These are phyloP conservation scores for Arachis hypogaea DNA, from an alignment of 306 rosid genomes.

Conservation along the genomic window DNA sequence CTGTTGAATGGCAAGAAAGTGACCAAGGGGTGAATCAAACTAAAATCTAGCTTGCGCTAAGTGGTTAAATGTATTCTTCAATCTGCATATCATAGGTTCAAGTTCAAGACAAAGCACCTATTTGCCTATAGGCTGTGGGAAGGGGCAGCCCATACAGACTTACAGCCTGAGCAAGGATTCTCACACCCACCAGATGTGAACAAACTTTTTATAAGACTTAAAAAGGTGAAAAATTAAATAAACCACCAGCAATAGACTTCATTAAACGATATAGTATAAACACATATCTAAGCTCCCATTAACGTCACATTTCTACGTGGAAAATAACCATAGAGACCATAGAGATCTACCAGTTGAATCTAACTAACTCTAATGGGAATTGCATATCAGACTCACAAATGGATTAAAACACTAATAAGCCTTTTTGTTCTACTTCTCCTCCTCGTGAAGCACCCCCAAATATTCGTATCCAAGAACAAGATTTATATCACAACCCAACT, in stretches of 20 bases:
- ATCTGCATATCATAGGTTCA: neutral
- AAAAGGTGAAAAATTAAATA: neutral
- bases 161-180: neutral
- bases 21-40: neutral
- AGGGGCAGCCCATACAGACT: neutral
- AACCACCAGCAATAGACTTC: neutral
- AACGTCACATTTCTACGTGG: constrained; percentile 11
- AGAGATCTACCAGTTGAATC: constrained; percentile 31
- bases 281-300: constrained; percentile 12
- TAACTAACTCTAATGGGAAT: constrained; percentile 12
- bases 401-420: constrained; percentile 7
- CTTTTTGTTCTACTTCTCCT: constrained; percentile 2
- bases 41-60: neutral
- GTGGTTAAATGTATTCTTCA: neutral
- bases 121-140: neutral
- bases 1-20: constrained; percentile 3
- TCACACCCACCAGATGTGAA: neutral
- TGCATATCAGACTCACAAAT: neutral
- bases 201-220: neutral
- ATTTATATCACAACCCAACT: constrained; percentile 17
- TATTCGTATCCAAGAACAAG: constrained; percentile 6
- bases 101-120: neutral
- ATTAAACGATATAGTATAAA: neutral
- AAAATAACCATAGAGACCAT: neutral
- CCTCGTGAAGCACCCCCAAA: constrained; percentile 14